phyloP scores from a whole-genome alignment of 805 yeast species.

The Scheffersomyces lignosus region DNA sequence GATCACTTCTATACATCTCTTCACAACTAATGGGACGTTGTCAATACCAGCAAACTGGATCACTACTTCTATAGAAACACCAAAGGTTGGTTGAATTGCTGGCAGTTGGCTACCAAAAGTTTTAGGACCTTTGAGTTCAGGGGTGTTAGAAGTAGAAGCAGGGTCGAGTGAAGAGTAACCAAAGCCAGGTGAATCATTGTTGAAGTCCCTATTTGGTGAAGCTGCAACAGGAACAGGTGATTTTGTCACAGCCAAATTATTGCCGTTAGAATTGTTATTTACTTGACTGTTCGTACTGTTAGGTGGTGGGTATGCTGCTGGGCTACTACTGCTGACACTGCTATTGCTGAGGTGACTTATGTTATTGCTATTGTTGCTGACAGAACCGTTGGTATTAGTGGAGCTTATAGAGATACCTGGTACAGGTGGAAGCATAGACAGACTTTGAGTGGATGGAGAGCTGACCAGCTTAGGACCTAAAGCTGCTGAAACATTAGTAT shows the following conservation, averaged over 20 bases:
- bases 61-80: slow-evolving; percentile 75
- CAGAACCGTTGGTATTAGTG: not conserved
- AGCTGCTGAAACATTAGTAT: not conserved
- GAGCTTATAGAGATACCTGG: not conserved
- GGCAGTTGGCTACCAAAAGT: slow-evolving; percentile 19
- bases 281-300: too few relatives aligned
- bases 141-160: slow-evolving; percentile 24
- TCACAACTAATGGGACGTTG: slow-evolving; percentile 87
- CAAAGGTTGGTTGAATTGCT: slow-evolving; percentile 59
- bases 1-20: slow-evolving; percentile 81
- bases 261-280: not conserved
- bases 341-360: too few relatives aligned
- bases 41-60: slow-evolving; percentile 80
- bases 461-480: slow-evolving; percentile 1
- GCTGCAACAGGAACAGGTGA: slow-evolving; percentile 3
- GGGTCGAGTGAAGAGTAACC: slow-evolving; percentile 34
- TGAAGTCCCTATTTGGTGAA: slow-evolving; percentile 6
- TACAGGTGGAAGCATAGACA: slow-evolving; percentile 1
- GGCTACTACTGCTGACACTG: too few relatives aligned
- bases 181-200: not conserved
- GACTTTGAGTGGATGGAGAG: slow-evolving; percentile 1
- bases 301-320: too few relatives aligned
- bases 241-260: too few relatives aligned
- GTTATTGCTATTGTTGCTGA: too few relatives aligned
- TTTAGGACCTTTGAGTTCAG: slow-evolving; percentile 38